Evolutionary conservation across 169 alveolate genomes (phyloP).

Genomic region (Eimeria nieschulzi): DNA sequence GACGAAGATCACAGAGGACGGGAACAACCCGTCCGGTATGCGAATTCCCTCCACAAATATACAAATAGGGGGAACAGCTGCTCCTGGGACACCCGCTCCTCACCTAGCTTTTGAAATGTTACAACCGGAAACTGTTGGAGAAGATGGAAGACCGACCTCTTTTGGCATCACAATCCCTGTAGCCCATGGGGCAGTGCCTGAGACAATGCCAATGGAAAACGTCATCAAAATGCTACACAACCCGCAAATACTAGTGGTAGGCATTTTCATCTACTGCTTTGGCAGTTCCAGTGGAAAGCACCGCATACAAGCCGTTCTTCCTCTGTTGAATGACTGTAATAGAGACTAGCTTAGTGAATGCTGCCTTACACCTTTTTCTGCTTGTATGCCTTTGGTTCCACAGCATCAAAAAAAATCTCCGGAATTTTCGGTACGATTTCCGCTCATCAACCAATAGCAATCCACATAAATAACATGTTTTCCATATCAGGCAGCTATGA

Average conservation of each 20-base stretch:
- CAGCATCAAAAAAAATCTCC: conserved; percentile 49
- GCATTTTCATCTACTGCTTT: background rate
- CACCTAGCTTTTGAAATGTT: conserved; percentile 34
- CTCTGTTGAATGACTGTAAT: no score
- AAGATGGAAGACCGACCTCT: conserved; percentile 8
- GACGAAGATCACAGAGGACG: conserved; percentile 27
- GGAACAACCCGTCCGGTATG: conserved; percentile 16
- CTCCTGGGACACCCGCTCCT: conserved; percentile 49
- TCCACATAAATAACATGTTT: no score
- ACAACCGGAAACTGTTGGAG: conserved; percentile 35
- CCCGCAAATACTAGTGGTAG: conserved; percentile 22
- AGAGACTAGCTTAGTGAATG: no score
- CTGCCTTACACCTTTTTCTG: no score
- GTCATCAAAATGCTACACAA: conserved; percentile 44
- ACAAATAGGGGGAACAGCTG: conserved; percentile 47
- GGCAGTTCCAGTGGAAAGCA: no score
- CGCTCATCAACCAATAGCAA: no score
- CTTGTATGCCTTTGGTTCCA: no score
- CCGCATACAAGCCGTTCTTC: no score
- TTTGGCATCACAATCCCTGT: conserved; percentile 36
- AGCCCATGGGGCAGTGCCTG: conserved; percentile 53
- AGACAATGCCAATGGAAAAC: conserved; percentile 33
- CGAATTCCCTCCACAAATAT: conserved; percentile 37
- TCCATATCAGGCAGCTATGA: no score
- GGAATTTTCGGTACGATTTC: background rate